These are phyloP conservation scores for Diaporthe nobilis DNA, from an alignment of 2,329 filamentous ascomycete genomes.

Conservation along the genomic window DNA sequence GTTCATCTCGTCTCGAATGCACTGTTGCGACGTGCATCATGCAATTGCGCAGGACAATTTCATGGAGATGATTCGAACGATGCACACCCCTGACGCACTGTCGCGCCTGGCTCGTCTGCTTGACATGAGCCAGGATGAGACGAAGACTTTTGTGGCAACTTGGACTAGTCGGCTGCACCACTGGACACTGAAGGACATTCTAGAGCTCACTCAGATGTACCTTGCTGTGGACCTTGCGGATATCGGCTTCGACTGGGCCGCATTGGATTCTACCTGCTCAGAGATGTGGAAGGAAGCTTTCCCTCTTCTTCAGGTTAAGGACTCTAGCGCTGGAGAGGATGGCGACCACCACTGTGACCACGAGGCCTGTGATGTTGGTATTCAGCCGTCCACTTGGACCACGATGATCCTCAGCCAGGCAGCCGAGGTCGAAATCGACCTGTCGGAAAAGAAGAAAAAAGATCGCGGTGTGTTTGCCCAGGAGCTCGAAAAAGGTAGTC, in stretches of 20 bases:
- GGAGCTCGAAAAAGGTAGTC: slow-evolving; percentile 16
- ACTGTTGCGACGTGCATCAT: neutral
- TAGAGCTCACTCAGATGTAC: slow-evolving; percentile 36
- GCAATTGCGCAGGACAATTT: neutral
- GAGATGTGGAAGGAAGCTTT: slow-evolving; percentile 20
- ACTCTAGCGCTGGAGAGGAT: neutral
- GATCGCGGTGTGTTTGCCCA: neutral
- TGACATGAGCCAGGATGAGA: neutral
- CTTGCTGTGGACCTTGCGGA: slow-evolving; percentile 29
- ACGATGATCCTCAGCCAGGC: slow-evolving; percentile 17
- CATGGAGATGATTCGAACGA: slow-evolving; percentile 20
- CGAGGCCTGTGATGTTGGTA: neutral
- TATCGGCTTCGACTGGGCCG: slow-evolving; percentile 26
- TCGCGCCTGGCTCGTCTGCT: neutral
- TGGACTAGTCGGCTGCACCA: slow-evolving; percentile 25
- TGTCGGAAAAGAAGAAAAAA: slow-evolving; percentile 15
- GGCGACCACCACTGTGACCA: neutral
- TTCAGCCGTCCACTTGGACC: slow-evolving; percentile 12
- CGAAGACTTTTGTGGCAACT: slow-evolving; percentile 1
- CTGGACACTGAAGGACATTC: slow-evolving; percentile 25
- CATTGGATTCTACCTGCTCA: neutral
- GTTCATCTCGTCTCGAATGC: slow-evolving; percentile 4
- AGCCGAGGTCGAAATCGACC: slow-evolving; percentile 5
- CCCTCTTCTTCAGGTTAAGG: neutral
- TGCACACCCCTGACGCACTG: slow-evolving; percentile 3